Conservation (phyloP, 2,329 filamentous ascomycete species). For the Ophiosphaerella korrae region DNA sequence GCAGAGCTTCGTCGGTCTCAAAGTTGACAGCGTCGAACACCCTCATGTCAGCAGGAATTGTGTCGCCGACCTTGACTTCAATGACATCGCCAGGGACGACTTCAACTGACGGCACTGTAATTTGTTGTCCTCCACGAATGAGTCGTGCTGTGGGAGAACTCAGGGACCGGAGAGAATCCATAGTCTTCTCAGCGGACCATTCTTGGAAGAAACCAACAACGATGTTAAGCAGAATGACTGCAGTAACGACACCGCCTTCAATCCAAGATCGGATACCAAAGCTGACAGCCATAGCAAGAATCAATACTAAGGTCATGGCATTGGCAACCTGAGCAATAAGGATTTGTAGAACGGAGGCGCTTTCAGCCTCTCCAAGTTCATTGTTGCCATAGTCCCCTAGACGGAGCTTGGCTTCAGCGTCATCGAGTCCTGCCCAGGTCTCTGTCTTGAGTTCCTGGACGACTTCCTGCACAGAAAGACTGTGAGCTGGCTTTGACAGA, state of each 20-base stretch:
- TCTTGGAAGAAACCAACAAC: constrained; percentile 54
- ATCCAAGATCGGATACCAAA: constrained; percentile 55
- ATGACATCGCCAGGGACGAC: constrained; percentile 72
- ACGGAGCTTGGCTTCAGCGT: too few relatives aligned
- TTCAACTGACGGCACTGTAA: constrained; percentile 60
- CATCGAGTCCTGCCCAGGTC: too few relatives aligned
- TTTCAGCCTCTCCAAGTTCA: too few relatives aligned
- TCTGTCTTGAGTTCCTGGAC: too few relatives aligned
- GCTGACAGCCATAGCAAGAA: constrained; percentile 55
- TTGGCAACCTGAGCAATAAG: constrained; percentile 75
- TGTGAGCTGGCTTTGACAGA: too few relatives aligned
- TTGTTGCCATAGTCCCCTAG: too few relatives aligned
- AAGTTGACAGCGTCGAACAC: constrained; percentile 72
- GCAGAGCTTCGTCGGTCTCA: constrained; percentile 73
- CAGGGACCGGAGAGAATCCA: constrained; percentile 55
- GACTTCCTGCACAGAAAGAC: too few relatives aligned
- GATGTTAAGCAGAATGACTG: constrained; percentile 54
- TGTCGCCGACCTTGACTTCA: constrained; percentile 67
- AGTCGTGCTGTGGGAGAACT: constrained; percentile 53
- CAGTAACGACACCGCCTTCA: constrained; percentile 55
- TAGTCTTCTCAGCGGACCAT: constrained; percentile 56
- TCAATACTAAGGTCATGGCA: constrained; percentile 74
- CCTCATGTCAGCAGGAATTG: constrained; percentile 69
- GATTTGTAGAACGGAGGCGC: too few relatives aligned
- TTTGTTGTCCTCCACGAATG: constrained; percentile 60